Conservation (phyloP, 1,284 basidiomycete species). For the Malassezia psittaci region DNA sequence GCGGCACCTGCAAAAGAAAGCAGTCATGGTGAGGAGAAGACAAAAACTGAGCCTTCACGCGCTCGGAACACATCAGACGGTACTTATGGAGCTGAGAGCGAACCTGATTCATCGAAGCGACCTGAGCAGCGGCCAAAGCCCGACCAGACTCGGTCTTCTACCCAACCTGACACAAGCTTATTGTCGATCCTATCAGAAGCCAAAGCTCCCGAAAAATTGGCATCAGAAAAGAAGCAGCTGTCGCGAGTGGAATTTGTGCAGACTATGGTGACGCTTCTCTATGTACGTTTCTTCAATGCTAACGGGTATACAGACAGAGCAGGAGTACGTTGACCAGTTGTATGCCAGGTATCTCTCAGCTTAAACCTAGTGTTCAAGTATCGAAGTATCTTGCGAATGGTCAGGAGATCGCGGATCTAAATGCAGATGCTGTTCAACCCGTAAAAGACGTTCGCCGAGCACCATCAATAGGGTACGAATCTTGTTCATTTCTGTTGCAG, state of each 20-base stretch:
- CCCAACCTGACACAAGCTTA: neutral
- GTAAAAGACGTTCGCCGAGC: constrained; percentile 17
- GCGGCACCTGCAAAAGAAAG: no score
- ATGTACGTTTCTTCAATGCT: constrained; percentile 2
- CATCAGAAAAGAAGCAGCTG: constrained; percentile 19
- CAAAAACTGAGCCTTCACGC: no score
- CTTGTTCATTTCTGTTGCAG: constrained; percentile 6
- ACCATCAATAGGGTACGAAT: constrained; percentile 18
- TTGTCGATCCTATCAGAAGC: neutral
- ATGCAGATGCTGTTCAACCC: constrained; percentile 13
- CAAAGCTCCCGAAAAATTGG: constrained; percentile 11
- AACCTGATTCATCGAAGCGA: no score
- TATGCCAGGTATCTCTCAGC: constrained; percentile 24
- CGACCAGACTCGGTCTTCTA: neutral
- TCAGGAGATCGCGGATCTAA: neutral
- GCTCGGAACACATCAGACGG: no score
- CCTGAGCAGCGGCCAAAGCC: no score
- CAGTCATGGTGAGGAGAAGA: no score
- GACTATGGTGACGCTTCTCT: constrained; percentile 4
- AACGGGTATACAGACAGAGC: constrained; percentile 26
- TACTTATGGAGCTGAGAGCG: no score
- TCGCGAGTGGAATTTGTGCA: constrained; percentile 17
- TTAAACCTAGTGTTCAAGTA: neutral
- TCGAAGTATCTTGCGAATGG: neutral
- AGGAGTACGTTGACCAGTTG: constrained; percentile 30